Base-by-base conservation (phyloP, 2,329 filamentous ascomycete genomes). In the Phyllosticta citrichinensis region DNA sequence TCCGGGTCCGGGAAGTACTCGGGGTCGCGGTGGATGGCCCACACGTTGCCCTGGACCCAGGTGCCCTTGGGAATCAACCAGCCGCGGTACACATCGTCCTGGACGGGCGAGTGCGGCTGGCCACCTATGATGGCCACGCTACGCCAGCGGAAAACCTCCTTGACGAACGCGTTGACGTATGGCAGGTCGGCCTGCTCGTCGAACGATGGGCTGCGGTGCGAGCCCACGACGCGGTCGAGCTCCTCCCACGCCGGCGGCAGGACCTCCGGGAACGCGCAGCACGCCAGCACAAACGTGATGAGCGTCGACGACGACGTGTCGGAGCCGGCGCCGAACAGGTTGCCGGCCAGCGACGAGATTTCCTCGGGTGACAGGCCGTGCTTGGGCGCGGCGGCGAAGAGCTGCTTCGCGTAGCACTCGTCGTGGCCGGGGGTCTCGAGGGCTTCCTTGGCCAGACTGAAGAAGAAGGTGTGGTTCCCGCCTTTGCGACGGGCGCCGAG, bases 351-450 rank as follows among this genome's bases (percentile, higher is more conserved):
- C 62, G 69, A 68, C 0, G 70, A 71, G 9, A 73, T 69, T 52
- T 73, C 71, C 24, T 70, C 65, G 1, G 66, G 63, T 3, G 63
- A 64, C 22, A 73, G 65, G 11, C 65, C 63, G 63, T 71, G 68
- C 24, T 70, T 70, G 1, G 67, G 65, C 19, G 65, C 62, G 53
- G 71, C 69, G 17, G 74, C 68, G 65, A 82, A 80, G 4, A 85
- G 63, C 35, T 71, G 63, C 47, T 73, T 72, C 5, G 68, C 65
- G 64, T 70, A 73, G 62, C 69, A 70, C 11, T 72, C 68, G 8
- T 72, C 68, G 53, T 72, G 67, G 8, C 68, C 69, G 1, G 68
- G 63, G 5, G 68, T 68, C 47, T 69, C 40, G 58, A 17, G 52
- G 6, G 69, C 70, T 64, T 73, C 70, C 12, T 60, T 53, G 1